Percentiles rank a stretch among this genome's conserved stretches.
These are phyloP conservation scores for Sclerotinia glacialis DNA, from an alignment of 2,329 filamentous ascomycete genomes.

Conservation along the genomic window DNA sequence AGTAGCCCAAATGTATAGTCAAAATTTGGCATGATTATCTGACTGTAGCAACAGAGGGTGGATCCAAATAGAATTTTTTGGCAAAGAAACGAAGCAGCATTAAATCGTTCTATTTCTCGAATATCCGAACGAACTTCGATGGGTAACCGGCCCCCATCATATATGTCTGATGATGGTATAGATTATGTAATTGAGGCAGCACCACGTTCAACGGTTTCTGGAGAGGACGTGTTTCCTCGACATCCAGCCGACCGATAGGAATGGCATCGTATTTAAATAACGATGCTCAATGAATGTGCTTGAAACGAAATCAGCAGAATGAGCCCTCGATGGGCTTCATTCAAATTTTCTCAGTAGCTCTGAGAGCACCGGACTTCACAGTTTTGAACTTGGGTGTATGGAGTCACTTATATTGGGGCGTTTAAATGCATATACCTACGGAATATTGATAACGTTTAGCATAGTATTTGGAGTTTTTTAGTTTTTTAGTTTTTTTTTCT, in stretches of 20 bases:
- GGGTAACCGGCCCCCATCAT: slow-evolving; percentile 66
- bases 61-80: slow-evolving; percentile 80
- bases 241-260: slow-evolving; percentile 48
- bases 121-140: slow-evolving; percentile 31
- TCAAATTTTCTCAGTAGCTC: not conserved
- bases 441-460: slow-evolving; percentile 18
- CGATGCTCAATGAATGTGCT: not conserved
- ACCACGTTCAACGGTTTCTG: slow-evolving; percentile 55
- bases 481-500: not conserved
- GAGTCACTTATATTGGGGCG: slow-evolving; percentile 3
- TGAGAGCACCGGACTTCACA: not conserved
- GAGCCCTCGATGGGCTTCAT: slow-evolving; percentile 18
- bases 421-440: slow-evolving; percentile 10
- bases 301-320: slow-evolving; percentile 7
- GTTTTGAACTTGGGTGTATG: not conserved
- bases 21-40: slow-evolving; percentile 10
- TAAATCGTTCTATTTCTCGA: slow-evolving; percentile 26
- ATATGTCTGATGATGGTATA: slow-evolving; percentile 72
- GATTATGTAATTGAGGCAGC: slow-evolving; percentile 68
- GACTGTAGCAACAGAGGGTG: slow-evolving; percentile 53
- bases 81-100: slow-evolving; percentile 53
- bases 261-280: slow-evolving; percentile 10
- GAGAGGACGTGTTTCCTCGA: slow-evolving; percentile 45
- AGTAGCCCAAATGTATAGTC: slow-evolving; percentile 41
- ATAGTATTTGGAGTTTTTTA: slow-evolving; percentile 10